Evolutionary conservation across 306 rosid species (phyloP), one percentile per base, ranked within the genome.

Genomic region (Trifolium dubium): DNA sequence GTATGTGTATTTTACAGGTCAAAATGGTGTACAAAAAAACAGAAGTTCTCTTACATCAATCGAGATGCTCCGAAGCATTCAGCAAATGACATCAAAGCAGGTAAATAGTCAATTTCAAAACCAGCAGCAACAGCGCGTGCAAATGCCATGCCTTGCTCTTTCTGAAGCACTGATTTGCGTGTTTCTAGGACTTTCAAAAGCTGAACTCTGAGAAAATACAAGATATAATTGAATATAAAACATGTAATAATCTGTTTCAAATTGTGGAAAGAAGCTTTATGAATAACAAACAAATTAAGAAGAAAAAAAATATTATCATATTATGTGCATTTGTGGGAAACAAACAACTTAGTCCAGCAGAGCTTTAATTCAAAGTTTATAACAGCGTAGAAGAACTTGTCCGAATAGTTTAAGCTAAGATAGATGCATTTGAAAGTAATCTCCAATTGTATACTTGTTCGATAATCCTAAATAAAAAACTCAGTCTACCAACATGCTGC

Each of bases 101-200:
- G 80, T 74, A 92, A 79, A 78, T 78, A 50, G 64, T 92, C 97
- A 75, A 83, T 76, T 76, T 95, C 92, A 86, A 95, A 95, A 76
- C 99, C 99, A 76, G 99, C 99, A 31, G 99, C 98, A 64, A 88
- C 98, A 79, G 99, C 99, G 29, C 98, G 96, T 35, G 99, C 99
- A 85, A 95, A 95, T 77, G 98, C 98, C 99, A 95, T 95, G 69
- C 98, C 99, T 84, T 95, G 99, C 90, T 95, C 99, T 85, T 95
- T 95, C 87, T 88, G 98, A 49, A 95, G 89, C 85, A 85, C 84
- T 65, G 83, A 83, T 76, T 88, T 95, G 50, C 99, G 98, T 12
- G 92, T 87, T 84, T 95, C 99, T 78, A 95, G 78, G 75, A 95
- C 98, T 89, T 90, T 95, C 79, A 95, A 77, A 78, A 95, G 99